These are phyloP conservation scores for Flaveria brownii DNA, from an alignment of 129 eudicot species.

Conservation along the genomic window DNA sequence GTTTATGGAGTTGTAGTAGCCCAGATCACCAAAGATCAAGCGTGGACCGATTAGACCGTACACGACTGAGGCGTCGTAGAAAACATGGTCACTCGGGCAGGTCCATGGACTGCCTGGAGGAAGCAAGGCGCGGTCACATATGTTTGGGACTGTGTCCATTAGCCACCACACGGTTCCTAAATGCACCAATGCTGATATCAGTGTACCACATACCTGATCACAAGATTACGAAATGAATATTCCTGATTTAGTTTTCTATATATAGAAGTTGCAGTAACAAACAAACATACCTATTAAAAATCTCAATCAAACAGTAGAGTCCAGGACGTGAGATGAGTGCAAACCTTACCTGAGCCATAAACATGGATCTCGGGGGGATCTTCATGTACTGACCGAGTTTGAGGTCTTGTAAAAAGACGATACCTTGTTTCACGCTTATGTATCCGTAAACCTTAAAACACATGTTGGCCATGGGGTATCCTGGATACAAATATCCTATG, in stretches of 20 bases:
- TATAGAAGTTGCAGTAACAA: too few relatives aligned
- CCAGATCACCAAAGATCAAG: conserved; percentile 68
- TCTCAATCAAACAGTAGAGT: too few relatives aligned
- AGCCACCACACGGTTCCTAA: conserved; percentile 91
- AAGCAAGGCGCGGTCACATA: conserved; percentile 57
- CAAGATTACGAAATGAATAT: background rate
- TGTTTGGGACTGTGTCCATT: conserved; percentile 59
- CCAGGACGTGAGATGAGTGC: too few relatives aligned
- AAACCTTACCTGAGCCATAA: conserved; percentile 72
- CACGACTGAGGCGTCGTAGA: conserved; percentile 83
- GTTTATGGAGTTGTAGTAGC: conserved; percentile 70
- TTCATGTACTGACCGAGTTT: conserved; percentile 94
- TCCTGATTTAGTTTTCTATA: too few relatives aligned
- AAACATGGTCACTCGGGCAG: conserved; percentile 84
- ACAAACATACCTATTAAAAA: too few relatives aligned
- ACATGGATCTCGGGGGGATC: conserved; percentile 87
- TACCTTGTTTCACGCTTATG: conserved; percentile 75
- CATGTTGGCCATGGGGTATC: conserved; percentile 92
- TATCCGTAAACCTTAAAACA: conserved; percentile 86
- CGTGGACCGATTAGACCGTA: conserved; percentile 88
- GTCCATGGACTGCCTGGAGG: conserved; percentile 84
- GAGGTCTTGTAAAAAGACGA: conserved; percentile 75
- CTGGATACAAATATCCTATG: conserved; percentile 81
- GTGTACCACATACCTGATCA: conserved; percentile 65
- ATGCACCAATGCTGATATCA: conserved; percentile 69